Percentiles rank a stretch among this genome's conserved stretches.
Evolutionary conservation across 164 flowering plant genomes (phyloP).

Genomic region (Vitis labrusca): DNA sequence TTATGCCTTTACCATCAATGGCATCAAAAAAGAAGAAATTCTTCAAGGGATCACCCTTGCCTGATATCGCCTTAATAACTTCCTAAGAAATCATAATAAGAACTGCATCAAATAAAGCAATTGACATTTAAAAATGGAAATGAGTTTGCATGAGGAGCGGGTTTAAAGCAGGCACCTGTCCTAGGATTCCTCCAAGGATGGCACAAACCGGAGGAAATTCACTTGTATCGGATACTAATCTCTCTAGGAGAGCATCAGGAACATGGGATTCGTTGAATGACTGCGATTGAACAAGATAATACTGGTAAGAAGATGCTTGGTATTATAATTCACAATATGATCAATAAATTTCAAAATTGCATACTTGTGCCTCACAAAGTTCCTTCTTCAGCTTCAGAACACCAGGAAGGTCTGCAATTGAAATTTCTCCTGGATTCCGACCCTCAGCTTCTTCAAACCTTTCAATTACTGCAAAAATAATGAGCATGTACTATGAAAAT

Average conservation of each 20-base stretch:
- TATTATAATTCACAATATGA: neutral
- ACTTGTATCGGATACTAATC: constrained; percentile 47
- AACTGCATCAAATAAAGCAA: neutral
- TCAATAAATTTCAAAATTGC: neutral
- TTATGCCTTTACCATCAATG: constrained; percentile 82
- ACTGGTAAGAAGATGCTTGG: constrained; percentile 2
- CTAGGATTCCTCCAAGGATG: constrained; percentile 84
- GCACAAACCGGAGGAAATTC: constrained; percentile 98
- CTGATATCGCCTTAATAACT: constrained; percentile 91
- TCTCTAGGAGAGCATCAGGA: constrained; percentile 70
- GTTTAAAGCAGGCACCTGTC: constrained; percentile 59
- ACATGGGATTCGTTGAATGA: constrained; percentile 63
- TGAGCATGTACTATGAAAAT: neutral
- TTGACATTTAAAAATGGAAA: neutral
- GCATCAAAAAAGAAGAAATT: constrained; percentile 92
- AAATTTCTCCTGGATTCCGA: constrained; percentile 61
- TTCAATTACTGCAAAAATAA: constrained; percentile 64
- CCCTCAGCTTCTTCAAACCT: constrained; percentile 69
- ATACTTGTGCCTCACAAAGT: constrained; percentile 71
- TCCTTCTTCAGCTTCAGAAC: constrained; percentile 68
- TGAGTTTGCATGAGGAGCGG: too few relatives aligned
- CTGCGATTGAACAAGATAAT: constrained; percentile 34
- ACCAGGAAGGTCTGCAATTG: constrained; percentile 60
- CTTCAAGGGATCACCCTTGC: constrained; percentile 92
- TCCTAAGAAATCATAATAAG: constrained; percentile 47